A percentile compares a stretch with the other conserved stretches of the same genome.
phyloP scores from a whole-genome alignment of 495 filamentous ascomycete species.

The Trichoderma orchidacearum region DNA sequence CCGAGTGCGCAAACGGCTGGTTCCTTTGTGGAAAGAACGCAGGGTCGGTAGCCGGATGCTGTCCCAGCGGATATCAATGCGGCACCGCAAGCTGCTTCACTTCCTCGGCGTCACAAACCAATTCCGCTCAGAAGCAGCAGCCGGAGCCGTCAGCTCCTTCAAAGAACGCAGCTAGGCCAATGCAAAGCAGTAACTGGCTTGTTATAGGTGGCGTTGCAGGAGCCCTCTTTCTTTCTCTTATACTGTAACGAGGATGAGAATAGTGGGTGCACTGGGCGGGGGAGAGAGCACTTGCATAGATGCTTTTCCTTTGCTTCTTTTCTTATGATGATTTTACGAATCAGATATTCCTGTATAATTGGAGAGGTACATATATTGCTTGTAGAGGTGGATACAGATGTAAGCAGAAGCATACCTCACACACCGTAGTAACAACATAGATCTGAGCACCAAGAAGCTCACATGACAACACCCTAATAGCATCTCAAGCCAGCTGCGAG shows the following conservation, averaged over 20 bases:
- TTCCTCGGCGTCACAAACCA: slow-evolving; percentile 23
- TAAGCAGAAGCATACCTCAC: too few relatives aligned
- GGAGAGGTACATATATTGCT: too few relatives aligned
- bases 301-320: not conserved
- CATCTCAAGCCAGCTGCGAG: too few relatives aligned
- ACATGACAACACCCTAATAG: too few relatives aligned
- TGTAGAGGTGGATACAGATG: too few relatives aligned
- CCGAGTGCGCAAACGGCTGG: slow-evolving; percentile 64
- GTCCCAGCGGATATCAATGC: slow-evolving; percentile 61
- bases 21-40: slow-evolving; percentile 45
- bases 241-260: not conserved
- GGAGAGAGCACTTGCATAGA: too few relatives aligned
- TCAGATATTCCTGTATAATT: too few relatives aligned
- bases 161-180: not conserved
- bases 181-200: slow-evolving; percentile 13
- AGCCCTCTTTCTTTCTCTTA: not conserved
- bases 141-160: not conserved
- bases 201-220: not conserved
- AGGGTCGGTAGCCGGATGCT: slow-evolving; percentile 57
- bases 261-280: too few relatives aligned
- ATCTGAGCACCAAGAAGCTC: too few relatives aligned
- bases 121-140: slow-evolving; percentile 45
- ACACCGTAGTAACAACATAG: too few relatives aligned
- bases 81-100: slow-evolving; percentile 55
- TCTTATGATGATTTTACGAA: too few relatives aligned